Evolutionary conservation across 208 protist genomes (phyloP).

Genomic region (Crithidia fasciculata): DNA sequence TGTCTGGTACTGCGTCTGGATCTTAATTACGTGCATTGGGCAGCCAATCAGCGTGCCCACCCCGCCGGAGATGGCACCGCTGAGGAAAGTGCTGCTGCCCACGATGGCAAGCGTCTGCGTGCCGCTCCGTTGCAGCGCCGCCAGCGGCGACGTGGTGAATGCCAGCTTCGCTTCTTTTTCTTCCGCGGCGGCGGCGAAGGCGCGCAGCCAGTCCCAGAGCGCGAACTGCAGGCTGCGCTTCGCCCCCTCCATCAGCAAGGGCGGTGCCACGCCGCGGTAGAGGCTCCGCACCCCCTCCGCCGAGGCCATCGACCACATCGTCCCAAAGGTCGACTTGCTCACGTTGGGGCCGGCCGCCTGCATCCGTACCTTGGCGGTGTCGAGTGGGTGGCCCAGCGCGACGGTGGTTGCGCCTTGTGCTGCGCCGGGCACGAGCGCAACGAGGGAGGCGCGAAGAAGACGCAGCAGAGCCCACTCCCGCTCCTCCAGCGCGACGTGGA

Average conservation of each 20-base stretch:
- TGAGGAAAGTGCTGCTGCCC: constrained; percentile 56
- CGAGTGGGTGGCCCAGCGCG: constrained; percentile 83
- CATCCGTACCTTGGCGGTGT: constrained; percentile 91
- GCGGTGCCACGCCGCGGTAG: constrained; percentile 81
- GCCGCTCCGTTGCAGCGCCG: constrained; percentile 1
- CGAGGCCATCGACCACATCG: constrained; percentile 63
- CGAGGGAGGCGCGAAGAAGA: constrained; percentile 13
- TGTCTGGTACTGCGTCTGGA: constrained; percentile 84
- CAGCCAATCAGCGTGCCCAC: constrained; percentile 88
- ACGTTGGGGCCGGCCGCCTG: constrained; percentile 69
- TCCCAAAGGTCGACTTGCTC: constrained; percentile 41
- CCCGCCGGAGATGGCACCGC: constrained; percentile 79
- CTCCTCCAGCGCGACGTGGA: constrained; percentile 1
- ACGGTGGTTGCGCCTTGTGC: constrained; percentile 77
- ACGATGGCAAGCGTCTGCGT: constrained; percentile 23
- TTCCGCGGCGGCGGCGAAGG: constrained; percentile 2
- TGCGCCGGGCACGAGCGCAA: constrained; percentile 74
- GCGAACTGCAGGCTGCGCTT: constrained; percentile 91
- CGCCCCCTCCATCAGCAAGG: constrained; percentile 76
- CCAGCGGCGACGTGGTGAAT: background rate
- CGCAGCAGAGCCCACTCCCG: constrained; percentile 7
- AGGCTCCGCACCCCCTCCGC: constrained; percentile 75
- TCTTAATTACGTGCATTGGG: constrained; percentile 90
- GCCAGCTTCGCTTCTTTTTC: background rate
- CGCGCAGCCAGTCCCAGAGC: constrained; percentile 72